These are phyloP conservation scores for Apostasia ramifera DNA, from an alignment of 106 monocot species.

Conservation along the genomic window DNA sequence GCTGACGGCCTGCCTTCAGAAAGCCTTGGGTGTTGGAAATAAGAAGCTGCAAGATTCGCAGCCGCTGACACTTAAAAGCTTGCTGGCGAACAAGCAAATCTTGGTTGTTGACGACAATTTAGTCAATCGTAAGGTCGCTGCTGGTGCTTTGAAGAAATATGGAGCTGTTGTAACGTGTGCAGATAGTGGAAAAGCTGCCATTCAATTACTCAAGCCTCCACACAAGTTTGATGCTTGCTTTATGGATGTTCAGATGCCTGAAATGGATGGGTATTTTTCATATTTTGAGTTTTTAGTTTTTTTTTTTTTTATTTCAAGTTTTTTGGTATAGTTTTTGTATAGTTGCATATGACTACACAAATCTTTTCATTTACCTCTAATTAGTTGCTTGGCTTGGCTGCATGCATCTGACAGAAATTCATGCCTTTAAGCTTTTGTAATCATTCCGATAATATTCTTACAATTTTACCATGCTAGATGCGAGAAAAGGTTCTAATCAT, in stretches of 20 bases:
- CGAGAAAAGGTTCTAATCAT: too few species aligned
- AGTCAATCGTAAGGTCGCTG: slow-evolving; percentile 73
- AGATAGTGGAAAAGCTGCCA: slow-evolving; percentile 68
- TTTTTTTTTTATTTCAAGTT: neutral
- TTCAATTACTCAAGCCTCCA: slow-evolving; percentile 50
- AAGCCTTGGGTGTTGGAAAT: slow-evolving; percentile 35
- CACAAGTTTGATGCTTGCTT: slow-evolving; percentile 85
- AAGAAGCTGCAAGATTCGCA: slow-evolving; percentile 22
- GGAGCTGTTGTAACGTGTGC: slow-evolving; percentile 72
- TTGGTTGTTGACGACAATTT: slow-evolving; percentile 83
- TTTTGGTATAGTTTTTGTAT: neutral
- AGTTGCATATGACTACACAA: neutral
- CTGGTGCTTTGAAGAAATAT: slow-evolving; percentile 66
- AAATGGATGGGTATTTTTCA: slow-evolving; percentile 78
- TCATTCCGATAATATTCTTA: too few species aligned
- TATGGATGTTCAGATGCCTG: slow-evolving; percentile 97
- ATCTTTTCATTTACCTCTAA: neutral
- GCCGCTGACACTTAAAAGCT: slow-evolving; percentile 32
- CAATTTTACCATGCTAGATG: too few species aligned
- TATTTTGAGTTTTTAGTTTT: neutral
- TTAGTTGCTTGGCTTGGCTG: neutral
- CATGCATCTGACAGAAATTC: neutral
- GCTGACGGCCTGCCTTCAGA: slow-evolving; percentile 56
- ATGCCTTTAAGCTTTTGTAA: too few species aligned
- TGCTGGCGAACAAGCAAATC: slow-evolving; percentile 58